A percentile compares a stretch with the other conserved stretches of the same genome.
Evolutionary conservation across 129 eudicot genomes (phyloP).

Genomic region (Artemisia tridentata): DNA sequence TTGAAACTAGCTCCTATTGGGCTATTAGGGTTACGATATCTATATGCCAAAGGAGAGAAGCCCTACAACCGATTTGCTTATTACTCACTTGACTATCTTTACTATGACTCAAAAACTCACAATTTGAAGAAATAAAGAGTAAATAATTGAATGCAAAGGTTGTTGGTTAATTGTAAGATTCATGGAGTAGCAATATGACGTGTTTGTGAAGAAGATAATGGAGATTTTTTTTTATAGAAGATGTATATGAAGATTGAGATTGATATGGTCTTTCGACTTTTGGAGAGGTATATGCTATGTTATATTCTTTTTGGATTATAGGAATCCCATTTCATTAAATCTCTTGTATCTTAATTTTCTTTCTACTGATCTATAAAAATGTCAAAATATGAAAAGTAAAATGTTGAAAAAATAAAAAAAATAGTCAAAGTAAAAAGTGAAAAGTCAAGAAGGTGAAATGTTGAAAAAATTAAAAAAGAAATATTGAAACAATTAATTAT

Average conservation of each 20-base stretch:
- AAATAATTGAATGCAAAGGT: constrained; percentile 1
- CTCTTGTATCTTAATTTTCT: constrained; percentile 1
- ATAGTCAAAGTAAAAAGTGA: too few species aligned
- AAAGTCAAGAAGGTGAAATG: too few species aligned
- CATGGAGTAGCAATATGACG: constrained; percentile 25
- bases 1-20: too few species aligned
- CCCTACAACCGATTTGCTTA: constrained; percentile 29
- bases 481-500: too few species aligned
- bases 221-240: constrained; percentile 19
- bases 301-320: constrained; percentile 20
- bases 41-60: constrained; percentile 27
- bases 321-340: constrained; percentile 17
- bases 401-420: too few species aligned
- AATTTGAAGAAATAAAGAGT: constrained; percentile 13
- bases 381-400: too few species aligned
- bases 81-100: not conserved
- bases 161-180: constrained; percentile 23
- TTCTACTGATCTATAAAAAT: too few species aligned
- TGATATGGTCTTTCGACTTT: constrained; percentile 26
- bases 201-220: constrained; percentile 27
- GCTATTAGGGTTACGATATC: constrained; percentile 5
- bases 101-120: not conserved
- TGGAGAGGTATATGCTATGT: constrained; percentile 34
- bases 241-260: not conserved
- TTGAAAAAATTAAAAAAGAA: too few species aligned